Base-by-base conservation (phyloP, 2,329 filamentous ascomycete genomes). In the Cladosporium halotolerans region DNA sequence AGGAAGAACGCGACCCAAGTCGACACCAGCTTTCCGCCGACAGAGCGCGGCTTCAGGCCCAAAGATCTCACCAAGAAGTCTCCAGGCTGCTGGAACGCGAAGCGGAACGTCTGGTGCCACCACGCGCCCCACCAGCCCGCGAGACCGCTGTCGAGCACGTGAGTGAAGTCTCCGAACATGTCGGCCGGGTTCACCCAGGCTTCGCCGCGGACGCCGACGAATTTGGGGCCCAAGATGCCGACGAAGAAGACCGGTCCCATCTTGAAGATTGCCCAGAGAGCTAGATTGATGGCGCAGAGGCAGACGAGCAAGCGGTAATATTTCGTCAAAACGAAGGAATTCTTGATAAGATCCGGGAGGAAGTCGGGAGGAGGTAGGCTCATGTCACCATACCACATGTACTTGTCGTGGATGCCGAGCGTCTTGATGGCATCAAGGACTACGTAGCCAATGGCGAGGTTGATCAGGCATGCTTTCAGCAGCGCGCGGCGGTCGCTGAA, bases 61-160 rank as follows among this genome's bases (percentile, higher is more conserved):
- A 70, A 23, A 0, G 51, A 3, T 11, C 63, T 56, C 19, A 72
- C 60, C 0, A 85, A 61, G 62, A 73, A 80, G 2, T 68, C 69
- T 0, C 78, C 72, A 0, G 85, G 84, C 3, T 82, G 78, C 38
- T 80, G 71, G 64, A 92, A 90, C 2, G 81, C 82, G 52, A 83
- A 79, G 1, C 90, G 85, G 72, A 96, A 95, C 2, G 85, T 84
- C 70, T 96, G 91, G 68, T 97, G 92, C 92, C 92, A 96, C 78
- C 83, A 92, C 18, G 76, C 77, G 42, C 87, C 84, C 92, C 92
- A 97, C 71, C 85, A 86, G 1, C 90, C 91, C 1, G 80, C 78
- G 2, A 96, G 74, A 0, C 92, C 91, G 55, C 81, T 76, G 57
- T 89, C 81, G 9, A 84, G 70, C 2, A 91, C 75, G 23, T 75